These are phyloP conservation scores for Cubamyces lactineus DNA, from an alignment of 768 basidiomycete species.

Conservation along the genomic window DNA sequence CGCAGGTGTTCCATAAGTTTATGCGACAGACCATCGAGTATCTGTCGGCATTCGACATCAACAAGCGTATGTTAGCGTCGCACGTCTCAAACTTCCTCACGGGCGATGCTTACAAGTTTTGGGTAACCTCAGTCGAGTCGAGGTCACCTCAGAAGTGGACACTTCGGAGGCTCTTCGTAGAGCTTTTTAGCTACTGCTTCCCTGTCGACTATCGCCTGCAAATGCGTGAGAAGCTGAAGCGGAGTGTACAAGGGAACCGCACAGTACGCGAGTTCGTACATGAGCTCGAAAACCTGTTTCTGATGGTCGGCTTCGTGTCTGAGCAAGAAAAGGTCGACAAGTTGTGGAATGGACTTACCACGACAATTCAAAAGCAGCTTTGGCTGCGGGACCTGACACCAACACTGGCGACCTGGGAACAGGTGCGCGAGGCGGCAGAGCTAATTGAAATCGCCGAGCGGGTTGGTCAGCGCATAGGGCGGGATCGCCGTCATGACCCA, in stretches of 20 bases:
- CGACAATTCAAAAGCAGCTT: conserved; percentile 34
- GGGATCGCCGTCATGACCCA: no score
- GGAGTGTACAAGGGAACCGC: conserved; percentile 30
- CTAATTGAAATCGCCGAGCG: conserved; percentile 36
- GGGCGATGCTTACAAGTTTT: conserved; percentile 36
- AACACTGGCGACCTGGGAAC: conserved; percentile 29
- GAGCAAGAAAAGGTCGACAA: conserved; percentile 35
- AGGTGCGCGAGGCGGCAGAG: conserved; percentile 36
- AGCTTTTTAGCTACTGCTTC: conserved; percentile 33
- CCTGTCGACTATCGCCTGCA: conserved; percentile 28
- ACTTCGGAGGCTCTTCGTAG: conserved; percentile 18
- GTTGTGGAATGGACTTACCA: conserved; percentile 40
- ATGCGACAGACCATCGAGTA: conserved; percentile 20
- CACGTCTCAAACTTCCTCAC: conserved; percentile 32
- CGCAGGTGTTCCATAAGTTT: conserved; percentile 21
- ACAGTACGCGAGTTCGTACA: conserved; percentile 38
- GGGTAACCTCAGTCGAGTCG: no score
- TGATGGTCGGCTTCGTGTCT: conserved; percentile 37
- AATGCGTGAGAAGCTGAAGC: conserved; percentile 33
- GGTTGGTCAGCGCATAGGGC: not conserved
- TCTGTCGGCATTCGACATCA: conserved; percentile 4
- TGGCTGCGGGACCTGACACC: conserved; percentile 37
- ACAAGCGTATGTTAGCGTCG: not conserved
- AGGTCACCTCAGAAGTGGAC: conserved; percentile 26
- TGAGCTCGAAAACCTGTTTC: conserved; percentile 39